These are phyloP conservation scores for Pseudozyma hubeiensis DNA, from an alignment of 1,284 basidiomycete genomes.

Conservation along the genomic window DNA sequence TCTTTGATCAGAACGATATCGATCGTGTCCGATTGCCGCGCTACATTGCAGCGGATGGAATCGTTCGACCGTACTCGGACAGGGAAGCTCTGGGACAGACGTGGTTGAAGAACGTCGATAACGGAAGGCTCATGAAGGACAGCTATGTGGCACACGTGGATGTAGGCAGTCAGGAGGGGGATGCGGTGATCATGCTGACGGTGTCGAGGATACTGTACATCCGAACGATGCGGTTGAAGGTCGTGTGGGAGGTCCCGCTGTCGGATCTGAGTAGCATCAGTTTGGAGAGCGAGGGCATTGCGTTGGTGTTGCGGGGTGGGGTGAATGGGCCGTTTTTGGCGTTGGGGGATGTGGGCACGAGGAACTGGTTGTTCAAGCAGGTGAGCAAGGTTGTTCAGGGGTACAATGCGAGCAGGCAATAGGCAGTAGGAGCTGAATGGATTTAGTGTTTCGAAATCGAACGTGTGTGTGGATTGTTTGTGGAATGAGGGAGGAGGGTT, in stretches of 20 bases:
- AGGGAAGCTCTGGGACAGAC: constrained; percentile 94
- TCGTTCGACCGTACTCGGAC: constrained; percentile 75
- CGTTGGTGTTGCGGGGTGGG: constrained; percentile 75
- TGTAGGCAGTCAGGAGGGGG: constrained; percentile 72
- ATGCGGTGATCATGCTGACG: constrained; percentile 64
- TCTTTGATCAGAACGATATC: constrained; percentile 91
- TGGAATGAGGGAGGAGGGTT: too few species aligned
- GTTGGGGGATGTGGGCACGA: constrained; percentile 71
- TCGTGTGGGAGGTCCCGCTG: constrained; percentile 93
- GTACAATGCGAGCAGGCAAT: constrained; percentile 48
- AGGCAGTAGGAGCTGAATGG: too few species aligned
- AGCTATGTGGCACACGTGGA: constrained; percentile 84
- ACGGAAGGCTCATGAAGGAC: constrained; percentile 85
- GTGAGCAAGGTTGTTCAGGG: constrained; percentile 68
- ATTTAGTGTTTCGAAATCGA: neutral
- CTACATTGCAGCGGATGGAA: constrained; percentile 75
- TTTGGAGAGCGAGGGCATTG: constrained; percentile 64
- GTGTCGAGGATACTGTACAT: constrained; percentile 75
- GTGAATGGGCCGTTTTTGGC: constrained; percentile 74
- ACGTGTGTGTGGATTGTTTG: neutral
- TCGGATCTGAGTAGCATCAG: constrained; percentile 87
- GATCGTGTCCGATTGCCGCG: constrained; percentile 91
- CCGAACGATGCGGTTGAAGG: constrained; percentile 83
- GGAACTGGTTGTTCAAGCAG: constrained; percentile 74
- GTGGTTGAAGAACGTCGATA: constrained; percentile 92